Evolutionary conservation across 2,329 filamentous ascomycete genomes (phyloP).

Genomic region (Neonectria hederae): DNA sequence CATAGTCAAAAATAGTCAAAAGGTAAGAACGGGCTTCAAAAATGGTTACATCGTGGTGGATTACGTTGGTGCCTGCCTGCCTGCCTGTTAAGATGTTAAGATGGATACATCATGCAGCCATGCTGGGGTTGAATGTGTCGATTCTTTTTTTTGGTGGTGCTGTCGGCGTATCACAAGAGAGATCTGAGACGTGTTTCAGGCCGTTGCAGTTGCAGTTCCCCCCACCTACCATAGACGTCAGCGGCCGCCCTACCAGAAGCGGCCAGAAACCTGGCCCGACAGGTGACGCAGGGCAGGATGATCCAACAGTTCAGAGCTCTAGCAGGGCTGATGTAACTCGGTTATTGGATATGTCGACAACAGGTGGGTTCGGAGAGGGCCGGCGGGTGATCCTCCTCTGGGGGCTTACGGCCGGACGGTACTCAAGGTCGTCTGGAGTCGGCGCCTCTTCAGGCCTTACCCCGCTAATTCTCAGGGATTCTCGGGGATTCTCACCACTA

Average conservation of each 20-base stretch:
- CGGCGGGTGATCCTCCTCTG: neutral
- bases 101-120: neutral
- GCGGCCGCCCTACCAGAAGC: constrained; percentile 11
- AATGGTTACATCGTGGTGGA: neutral
- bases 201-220: constrained; percentile 4
- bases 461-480: neutral
- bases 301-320: neutral
- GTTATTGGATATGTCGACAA: neutral
- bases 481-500: constrained; percentile 2
- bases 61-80: neutral
- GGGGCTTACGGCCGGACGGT: neutral
- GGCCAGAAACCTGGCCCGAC: neutral
- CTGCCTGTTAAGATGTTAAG: neutral
- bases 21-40: neutral
- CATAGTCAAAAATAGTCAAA: neutral
- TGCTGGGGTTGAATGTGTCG: neutral
- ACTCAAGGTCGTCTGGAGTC: neutral
- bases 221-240: constrained; percentile 9
- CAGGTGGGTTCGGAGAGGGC: neutral
- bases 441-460: neutral
- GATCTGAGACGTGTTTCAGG: constrained; percentile 26
- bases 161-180: constrained; percentile 12
- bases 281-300: neutral
- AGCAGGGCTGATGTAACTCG: neutral
- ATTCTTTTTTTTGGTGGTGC: neutral